These are phyloP conservation scores for Piromyces sp. DNA, from an alignment of 192 early-diverging fungal species.

Conservation along the genomic window DNA sequence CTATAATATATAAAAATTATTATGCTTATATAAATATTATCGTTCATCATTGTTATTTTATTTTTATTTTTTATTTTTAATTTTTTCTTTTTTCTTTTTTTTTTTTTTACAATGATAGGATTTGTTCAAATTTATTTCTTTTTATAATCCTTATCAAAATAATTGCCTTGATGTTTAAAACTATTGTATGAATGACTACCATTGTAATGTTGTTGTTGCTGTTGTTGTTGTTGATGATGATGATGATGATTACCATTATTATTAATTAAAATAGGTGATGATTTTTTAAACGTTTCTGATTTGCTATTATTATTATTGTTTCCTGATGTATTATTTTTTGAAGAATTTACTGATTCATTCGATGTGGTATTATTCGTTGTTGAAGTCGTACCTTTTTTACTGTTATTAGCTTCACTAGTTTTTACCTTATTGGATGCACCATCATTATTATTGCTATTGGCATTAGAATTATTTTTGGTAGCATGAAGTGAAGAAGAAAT, in stretches of 20 bases:
- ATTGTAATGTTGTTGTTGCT: not conserved
- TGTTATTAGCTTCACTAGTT: too few relatives aligned
- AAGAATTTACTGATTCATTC: not conserved
- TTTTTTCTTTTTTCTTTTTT: too few relatives aligned
- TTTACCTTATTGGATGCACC: not conserved
- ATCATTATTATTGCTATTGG: not conserved
- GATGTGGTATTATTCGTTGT: too few relatives aligned
- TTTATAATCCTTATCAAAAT: not conserved
- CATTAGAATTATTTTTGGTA: not conserved
- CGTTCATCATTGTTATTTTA: too few relatives aligned
- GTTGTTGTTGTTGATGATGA: too few relatives aligned
- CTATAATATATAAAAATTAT: too few relatives aligned
- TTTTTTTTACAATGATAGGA: too few relatives aligned
- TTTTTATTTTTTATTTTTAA: too few relatives aligned
- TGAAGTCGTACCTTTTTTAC: too few relatives aligned
- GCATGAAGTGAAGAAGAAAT: not conserved
- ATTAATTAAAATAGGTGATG: not conserved
- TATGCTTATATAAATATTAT: too few relatives aligned
- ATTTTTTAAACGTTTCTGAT: not conserved
- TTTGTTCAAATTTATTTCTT: not conserved
- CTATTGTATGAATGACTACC: not conserved
- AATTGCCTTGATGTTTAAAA: not conserved
- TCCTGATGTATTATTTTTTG: not conserved
- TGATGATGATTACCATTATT: not conserved
- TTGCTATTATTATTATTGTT: not conserved